Conservation (phyloP, 1,284 basidiomycete genomes). For the Irpex rosettiformis region DNA sequence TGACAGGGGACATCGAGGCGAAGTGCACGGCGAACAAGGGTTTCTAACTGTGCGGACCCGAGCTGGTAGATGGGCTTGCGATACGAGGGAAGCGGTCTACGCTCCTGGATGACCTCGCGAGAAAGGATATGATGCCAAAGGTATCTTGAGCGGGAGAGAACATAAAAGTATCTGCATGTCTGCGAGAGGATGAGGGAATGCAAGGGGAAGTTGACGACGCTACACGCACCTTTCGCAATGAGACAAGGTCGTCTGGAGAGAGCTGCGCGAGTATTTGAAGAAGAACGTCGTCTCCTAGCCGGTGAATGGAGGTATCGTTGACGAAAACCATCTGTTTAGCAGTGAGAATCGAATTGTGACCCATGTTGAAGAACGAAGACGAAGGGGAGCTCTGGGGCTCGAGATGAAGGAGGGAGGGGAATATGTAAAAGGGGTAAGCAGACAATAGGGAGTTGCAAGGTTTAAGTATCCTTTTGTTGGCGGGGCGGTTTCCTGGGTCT, state of each 20-base stretch:
- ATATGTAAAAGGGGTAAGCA: neutral
- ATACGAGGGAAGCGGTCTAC: conserved; percentile 10
- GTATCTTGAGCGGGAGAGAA: conserved; percentile 8
- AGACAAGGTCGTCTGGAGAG: conserved; percentile 9
- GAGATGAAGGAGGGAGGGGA: neutral
- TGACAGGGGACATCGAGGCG: conserved; percentile 3
- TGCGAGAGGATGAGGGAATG: neutral
- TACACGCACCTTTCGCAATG: conserved; percentile 11
- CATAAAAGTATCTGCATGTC: conserved; percentile 13
- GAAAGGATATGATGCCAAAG: conserved; percentile 13
- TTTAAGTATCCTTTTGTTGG: conserved; percentile 9
- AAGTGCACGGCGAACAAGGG: conserved; percentile 12
- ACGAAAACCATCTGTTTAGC: neutral
- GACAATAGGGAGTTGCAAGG: neutral
- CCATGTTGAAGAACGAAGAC: conserved; percentile 3
- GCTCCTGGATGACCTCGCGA: conserved; percentile 12
- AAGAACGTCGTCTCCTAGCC: conserved; percentile 14
- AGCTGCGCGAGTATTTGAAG: conserved; percentile 11
- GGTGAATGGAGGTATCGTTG: conserved; percentile 3
- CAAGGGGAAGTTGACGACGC: neutral
- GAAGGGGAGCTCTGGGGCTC: neutral
- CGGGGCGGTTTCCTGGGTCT: conserved; percentile 6
- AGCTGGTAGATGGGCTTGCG: conserved; percentile 5
- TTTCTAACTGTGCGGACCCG: conserved; percentile 6
- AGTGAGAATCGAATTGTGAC: neutral